Conservation (phyloP, 345 rosid species). For the Citropsis articulata region DNA sequence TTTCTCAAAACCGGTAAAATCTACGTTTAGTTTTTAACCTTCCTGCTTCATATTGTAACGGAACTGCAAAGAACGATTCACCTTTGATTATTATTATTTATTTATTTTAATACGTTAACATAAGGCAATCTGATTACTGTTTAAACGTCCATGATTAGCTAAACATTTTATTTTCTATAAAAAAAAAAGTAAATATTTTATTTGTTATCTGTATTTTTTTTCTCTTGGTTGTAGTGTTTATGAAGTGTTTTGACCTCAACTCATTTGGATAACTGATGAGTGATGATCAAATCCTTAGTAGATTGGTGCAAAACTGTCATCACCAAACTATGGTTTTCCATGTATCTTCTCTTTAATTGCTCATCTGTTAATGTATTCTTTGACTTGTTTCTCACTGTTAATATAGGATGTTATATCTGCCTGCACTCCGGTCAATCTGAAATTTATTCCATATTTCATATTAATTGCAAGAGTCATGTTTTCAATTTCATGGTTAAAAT, state of each 20-base stretch:
- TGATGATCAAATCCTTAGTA: not conserved
- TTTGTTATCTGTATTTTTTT: not conserved
- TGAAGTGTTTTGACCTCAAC: slow-evolving; percentile 6
- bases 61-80: not conserved
- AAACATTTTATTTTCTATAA: no score
- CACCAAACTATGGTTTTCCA: not conserved
- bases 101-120: not conserved
- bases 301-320: not conserved
- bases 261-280: not conserved
- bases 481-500: not conserved
- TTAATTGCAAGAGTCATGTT: not conserved
- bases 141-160: not conserved
- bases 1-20: not conserved
- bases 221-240: not conserved
- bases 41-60: not conserved
- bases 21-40: not conserved
- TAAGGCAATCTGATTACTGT: not conserved
- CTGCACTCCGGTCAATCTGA: not conserved
- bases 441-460: not conserved
- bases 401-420: not conserved
- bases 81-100: not conserved
- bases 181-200: not conserved
- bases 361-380: not conserved
- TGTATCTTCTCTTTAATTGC: not conserved
- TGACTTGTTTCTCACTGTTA: not conserved